Conservation (phyloP, 768 basidiomycete genomes). For the Mycena metata region DNA sequence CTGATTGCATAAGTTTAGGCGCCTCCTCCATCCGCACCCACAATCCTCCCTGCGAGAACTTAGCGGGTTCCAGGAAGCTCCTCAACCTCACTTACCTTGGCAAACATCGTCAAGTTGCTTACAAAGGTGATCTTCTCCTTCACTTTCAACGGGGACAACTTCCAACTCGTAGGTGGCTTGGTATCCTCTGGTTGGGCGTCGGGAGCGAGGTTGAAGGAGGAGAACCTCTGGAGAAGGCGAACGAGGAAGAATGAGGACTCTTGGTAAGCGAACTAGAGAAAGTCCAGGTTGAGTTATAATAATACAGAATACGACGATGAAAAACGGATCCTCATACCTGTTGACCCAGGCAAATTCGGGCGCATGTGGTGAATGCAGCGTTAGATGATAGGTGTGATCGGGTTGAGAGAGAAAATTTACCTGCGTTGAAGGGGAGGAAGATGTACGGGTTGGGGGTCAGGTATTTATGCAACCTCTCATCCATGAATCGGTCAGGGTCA, state of each 20-base stretch:
- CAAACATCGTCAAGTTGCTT: constrained; percentile 49
- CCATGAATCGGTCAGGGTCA: constrained; percentile 58
- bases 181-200: constrained; percentile 50
- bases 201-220: constrained; percentile 4
- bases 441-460: constrained; percentile 61
- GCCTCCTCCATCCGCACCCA: constrained; percentile 47
- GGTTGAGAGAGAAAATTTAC: constrained; percentile 56
- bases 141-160: constrained; percentile 31
- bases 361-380: constrained; percentile 33
- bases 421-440: constrained; percentile 59
- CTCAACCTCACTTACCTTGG: constrained; percentile 36
- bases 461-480: constrained; percentile 51
- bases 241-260: constrained; percentile 30
- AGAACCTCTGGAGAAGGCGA: constrained; percentile 23
- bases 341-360: constrained; percentile 50
- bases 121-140: constrained; percentile 48
- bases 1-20: too few species aligned
- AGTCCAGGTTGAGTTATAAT: not conserved
- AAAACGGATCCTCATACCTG: not conserved
- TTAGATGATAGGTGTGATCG: constrained; percentile 5
- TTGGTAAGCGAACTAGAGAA: constrained; percentile 24
- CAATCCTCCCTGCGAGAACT: constrained; percentile 43
- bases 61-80: not conserved
- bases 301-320: too few species aligned
- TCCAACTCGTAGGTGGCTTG: constrained; percentile 47